These are phyloP conservation scores for Penicillium thymicola DNA, from an alignment of 2,329 filamentous ascomycete species.

Conservation along the genomic window DNA sequence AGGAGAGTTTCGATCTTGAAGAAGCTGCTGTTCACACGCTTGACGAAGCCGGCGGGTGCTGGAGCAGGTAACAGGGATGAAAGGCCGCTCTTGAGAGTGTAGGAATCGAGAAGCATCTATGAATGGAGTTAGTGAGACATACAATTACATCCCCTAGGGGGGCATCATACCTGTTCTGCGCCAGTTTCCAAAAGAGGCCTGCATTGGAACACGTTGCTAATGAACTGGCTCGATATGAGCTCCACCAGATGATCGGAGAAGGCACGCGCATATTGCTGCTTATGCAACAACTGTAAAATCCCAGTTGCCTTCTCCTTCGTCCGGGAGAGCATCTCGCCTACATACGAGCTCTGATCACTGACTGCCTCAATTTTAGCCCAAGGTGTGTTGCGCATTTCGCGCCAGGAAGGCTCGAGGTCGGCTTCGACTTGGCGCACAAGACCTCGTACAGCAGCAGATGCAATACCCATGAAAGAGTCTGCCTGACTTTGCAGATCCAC, in stretches of 20 bases:
- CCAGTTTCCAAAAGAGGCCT: slow-evolving; percentile 89
- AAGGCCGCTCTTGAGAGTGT: slow-evolving; percentile 56
- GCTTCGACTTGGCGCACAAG: slow-evolving; percentile 80
- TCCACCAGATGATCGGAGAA: slow-evolving; percentile 98
- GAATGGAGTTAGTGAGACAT: neutral
- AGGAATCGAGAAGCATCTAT: slow-evolving; percentile 93
- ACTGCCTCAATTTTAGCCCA: slow-evolving; percentile 94
- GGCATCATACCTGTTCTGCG: slow-evolving; percentile 70
- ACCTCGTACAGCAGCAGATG: slow-evolving; percentile 77
- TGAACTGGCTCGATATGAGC: slow-evolving; percentile 72
- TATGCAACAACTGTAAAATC: slow-evolving; percentile 73
- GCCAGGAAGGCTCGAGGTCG: slow-evolving; percentile 82
- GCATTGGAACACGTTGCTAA: slow-evolving; percentile 81
- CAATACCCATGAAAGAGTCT: slow-evolving; percentile 92
- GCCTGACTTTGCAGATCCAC: slow-evolving; percentile 91
- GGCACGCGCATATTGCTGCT: slow-evolving; percentile 89
- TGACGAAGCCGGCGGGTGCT: slow-evolving; percentile 66
- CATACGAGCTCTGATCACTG: slow-evolving; percentile 89
- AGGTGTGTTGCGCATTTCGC: slow-evolving; percentile 94
- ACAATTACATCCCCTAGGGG: neutral
- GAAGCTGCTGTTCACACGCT: slow-evolving; percentile 81
- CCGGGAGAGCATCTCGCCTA: slow-evolving; percentile 72
- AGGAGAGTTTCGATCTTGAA: slow-evolving; percentile 85
- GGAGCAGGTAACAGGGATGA: slow-evolving; percentile 55
- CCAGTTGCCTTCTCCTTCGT: slow-evolving; percentile 70